Conservation (phyloP, 176 grass and related monocot species). For the Lolium rigidum region DNA sequence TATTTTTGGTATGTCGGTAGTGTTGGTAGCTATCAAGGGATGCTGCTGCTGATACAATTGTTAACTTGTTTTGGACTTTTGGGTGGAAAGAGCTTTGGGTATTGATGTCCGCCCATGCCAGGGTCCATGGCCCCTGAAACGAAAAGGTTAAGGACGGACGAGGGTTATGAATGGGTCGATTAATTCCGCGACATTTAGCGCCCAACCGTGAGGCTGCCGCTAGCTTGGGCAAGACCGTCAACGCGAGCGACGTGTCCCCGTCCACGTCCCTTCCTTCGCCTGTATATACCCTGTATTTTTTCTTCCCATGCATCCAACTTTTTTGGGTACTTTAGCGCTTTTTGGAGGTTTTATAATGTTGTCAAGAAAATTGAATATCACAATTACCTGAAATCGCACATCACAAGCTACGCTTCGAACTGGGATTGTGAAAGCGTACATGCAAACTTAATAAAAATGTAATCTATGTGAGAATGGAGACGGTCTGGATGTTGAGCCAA, state of each 20-base stretch:
- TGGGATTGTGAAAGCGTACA: no score
- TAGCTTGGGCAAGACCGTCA: background rate
- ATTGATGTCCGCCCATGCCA: background rate
- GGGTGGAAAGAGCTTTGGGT: background rate
- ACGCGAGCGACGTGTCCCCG: constrained; percentile 22
- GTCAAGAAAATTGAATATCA: no score
- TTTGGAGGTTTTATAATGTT: no score
- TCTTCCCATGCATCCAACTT: background rate
- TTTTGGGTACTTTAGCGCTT: no score
- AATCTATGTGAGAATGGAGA: no score
- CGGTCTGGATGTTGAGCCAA: no score
- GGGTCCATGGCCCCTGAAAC: background rate
- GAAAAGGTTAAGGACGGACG: constrained; percentile 11
- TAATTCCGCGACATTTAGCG: constrained; percentile 22
- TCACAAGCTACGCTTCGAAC: no score
- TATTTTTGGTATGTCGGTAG: no score
- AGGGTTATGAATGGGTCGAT: no score
- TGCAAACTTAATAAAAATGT: no score
- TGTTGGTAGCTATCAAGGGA: background rate
- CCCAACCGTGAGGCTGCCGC: constrained; percentile 22
- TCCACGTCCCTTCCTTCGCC: background rate
- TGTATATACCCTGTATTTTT: no score
- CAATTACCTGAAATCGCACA: no score
- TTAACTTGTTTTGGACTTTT: background rate
- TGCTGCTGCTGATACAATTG: background rate